Evolutionary conservation across 78 protist species (phyloP), one percentile per base, ranked within the genome.

Genomic region (Dictyostelium citrinum): DNA sequence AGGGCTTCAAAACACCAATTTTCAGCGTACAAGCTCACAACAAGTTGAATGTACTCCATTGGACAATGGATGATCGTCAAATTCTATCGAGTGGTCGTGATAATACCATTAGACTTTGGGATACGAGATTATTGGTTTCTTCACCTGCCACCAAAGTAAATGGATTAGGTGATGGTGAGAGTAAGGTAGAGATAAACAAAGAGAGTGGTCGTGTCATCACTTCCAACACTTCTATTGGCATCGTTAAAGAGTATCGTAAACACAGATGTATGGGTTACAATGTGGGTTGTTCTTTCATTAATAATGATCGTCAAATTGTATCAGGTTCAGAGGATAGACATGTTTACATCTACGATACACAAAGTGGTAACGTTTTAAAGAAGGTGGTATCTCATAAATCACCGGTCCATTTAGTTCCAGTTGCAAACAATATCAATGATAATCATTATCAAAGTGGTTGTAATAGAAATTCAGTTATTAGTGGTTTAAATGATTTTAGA

Each of bases 181-280:
- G 29, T 45, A 22, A 41, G 2, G 39, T n/a, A 1, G 90, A 84
- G 9, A 41, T 37, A 9, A 41, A 75, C 16, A 17, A 20, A 41
- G 41, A 35, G n/a, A 61, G 74, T 39, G 83, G 83, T 16, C 20
- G 77, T 33, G 35, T 64, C 11, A 27, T 64, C 0, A 70, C 39
- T 5, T 6, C n/a, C 3, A 24, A 45, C 27, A 31, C n/a, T 14
- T 29, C 39, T 0, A 39, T n/a, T 39, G 94, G 82, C 12, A 3
- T 78, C 0, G 17, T 90, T 24, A 35, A 22, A 71, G 95, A 90
- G 39, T 90, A 68, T 46, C 11, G 35, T 9, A 60, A 64, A 2
- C 95, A 90, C 24, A 81, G 58, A n/a, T 90, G 95, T 64, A 10
- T 12, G 31, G 83, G 95, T 7, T 90, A 90, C 29, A 90, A 90